Percentiles rank a stretch among this genome's conserved stretches.
Evolutionary conservation across 768 basidiomycete genomes (phyloP).

Genomic region (Chalciporus sphaerocephalus): DNA sequence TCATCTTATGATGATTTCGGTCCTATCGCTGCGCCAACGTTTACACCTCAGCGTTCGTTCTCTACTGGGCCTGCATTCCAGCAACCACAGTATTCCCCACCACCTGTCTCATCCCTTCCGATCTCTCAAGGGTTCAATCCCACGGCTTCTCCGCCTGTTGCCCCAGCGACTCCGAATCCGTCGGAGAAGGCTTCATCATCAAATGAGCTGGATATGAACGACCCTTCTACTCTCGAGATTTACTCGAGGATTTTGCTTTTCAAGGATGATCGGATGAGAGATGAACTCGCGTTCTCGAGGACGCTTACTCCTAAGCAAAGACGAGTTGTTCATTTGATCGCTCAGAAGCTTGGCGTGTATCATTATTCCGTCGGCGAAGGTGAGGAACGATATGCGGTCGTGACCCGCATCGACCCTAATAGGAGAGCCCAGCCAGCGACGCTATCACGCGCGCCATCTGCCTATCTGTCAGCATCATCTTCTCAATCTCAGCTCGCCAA

Average conservation of each 20-base stretch:
- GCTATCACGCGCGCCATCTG: conserved; percentile 76
- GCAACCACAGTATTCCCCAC: conserved; percentile 62
- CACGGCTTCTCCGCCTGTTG: conserved; percentile 49
- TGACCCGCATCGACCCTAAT: conserved; percentile 84
- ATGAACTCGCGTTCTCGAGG: conserved; percentile 95
- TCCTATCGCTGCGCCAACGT: conserved; percentile 48
- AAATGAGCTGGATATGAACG: conserved; percentile 89
- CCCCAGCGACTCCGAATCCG: conserved; percentile 55
- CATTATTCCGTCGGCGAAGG: conserved; percentile 92
- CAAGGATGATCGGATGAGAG: conserved; percentile 96
- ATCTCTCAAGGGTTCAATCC: conserved; percentile 40
- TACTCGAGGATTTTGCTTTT: conserved; percentile 95
- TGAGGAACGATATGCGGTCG: conserved; percentile 90
- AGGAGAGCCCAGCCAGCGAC: conserved; percentile 55
- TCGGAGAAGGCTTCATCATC: conserved; percentile 60
- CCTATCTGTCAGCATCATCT: conserved; percentile 61
- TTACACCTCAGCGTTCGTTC: conserved; percentile 71
- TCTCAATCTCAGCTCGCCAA: conserved; percentile 40
- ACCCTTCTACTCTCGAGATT: conserved; percentile 92
- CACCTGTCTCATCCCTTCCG: conserved; percentile 39
- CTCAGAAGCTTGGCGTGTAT: conserved; percentile 93
- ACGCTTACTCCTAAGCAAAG: conserved; percentile 81
- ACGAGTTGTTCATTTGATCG: conserved; percentile 90
- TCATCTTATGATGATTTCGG: conserved; percentile 75
- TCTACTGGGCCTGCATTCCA: conserved; percentile 59